phyloP scores from a whole-genome alignment of 768 basidiomycete genomes.

The Suillus ampliporus region DNA sequence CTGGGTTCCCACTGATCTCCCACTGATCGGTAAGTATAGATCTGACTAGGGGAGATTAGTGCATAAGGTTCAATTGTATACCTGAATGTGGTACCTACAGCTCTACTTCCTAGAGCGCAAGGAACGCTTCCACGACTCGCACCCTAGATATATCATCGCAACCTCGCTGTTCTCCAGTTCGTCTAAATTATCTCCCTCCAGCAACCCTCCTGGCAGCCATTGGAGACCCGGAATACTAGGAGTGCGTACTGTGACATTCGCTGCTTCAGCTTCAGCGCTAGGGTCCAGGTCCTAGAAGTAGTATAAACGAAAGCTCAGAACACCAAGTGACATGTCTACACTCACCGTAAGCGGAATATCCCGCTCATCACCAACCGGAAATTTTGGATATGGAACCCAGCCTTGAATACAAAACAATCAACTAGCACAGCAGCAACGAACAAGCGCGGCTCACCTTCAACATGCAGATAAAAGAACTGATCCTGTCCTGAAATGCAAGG shows the following conservation, averaged over 20 bases:
- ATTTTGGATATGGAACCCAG: slow-evolving; percentile 6
- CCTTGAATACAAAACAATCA: background rate
- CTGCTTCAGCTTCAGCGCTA: background rate
- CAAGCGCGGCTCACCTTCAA: background rate
- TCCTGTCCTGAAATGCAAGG: background rate
- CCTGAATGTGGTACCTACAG: background rate
- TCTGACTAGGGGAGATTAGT: too few relatives aligned
- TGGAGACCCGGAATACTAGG: background rate
- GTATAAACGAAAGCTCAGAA: background rate
- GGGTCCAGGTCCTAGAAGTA: background rate
- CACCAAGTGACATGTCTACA: background rate
- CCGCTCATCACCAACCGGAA: background rate
- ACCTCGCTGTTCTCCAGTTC: background rate
- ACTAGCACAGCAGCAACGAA: background rate
- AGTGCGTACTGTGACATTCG: background rate
- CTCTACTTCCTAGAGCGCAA: background rate
- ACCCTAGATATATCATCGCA: background rate
- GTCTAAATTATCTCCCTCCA: background rate
- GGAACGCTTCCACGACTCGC: background rate
- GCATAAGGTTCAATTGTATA: background rate
- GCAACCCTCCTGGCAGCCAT: background rate
- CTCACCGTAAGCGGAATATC: background rate
- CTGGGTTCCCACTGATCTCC: too few relatives aligned
- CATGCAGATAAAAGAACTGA: slow-evolving; percentile 5
- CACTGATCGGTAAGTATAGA: background rate